Evolutionary conservation across 371 early-diverging fungal genomes (phyloP).

Genomic region (Mortierella sp.): DNA sequence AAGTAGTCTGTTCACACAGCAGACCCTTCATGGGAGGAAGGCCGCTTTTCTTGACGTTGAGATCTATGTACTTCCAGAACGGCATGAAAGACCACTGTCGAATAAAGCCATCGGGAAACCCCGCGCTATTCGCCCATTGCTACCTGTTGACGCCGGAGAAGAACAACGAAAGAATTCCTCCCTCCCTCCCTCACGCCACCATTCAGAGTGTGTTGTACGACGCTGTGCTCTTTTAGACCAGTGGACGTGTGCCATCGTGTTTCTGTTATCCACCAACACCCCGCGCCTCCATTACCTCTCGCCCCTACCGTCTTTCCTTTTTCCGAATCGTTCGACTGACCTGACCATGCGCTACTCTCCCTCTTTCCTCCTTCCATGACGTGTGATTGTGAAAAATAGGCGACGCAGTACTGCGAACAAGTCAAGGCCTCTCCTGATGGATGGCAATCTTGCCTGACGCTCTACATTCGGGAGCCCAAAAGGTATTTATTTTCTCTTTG

Average conservation of each 20-base stretch:
- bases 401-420: conserved; percentile 88
- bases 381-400: too few species aligned
- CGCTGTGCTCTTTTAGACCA: neutral
- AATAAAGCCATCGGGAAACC: conserved; percentile 15
- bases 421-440: conserved; percentile 85
- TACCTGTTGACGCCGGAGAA: neutral
- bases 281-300: neutral
- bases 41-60: neutral
- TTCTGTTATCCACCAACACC: neutral
- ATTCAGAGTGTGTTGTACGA: conserved; percentile 11
- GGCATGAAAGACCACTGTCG: conserved; percentile 14
- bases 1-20: neutral
- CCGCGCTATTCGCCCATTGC: conserved; percentile 6
- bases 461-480: conserved; percentile 82
- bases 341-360: neutral
- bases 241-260: neutral
- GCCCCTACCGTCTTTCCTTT: neutral
- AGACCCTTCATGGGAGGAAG: neutral
- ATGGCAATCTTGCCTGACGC: conserved; percentile 87
- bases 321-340: neutral
- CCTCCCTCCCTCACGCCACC: neutral
- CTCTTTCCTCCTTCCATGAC: neutral
- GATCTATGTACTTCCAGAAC: conserved; percentile 6
- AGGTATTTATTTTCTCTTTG: conserved; percentile 63
- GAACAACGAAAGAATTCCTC: neutral